Conservation (phyloP, 169 alveolate genomes). For the Cryptosporidium felis region DNA sequence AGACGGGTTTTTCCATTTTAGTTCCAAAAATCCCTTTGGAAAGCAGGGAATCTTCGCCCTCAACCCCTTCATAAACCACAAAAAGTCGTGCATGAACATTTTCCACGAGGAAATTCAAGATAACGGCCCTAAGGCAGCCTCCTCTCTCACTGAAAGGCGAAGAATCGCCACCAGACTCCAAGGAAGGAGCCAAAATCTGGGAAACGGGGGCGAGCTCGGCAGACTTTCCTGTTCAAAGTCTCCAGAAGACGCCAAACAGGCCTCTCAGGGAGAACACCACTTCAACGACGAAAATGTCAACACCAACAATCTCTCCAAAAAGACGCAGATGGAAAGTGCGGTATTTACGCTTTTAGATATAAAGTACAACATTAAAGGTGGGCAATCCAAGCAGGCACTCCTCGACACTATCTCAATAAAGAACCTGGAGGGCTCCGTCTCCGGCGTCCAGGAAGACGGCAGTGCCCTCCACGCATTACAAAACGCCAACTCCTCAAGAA, state of each 20-base stretch:
- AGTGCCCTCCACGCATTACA: too few species aligned
- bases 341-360: conserved; percentile 35
- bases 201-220: not conserved
- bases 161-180: conserved; percentile 40
- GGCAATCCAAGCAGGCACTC: not conserved
- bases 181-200: conserved; percentile 1
- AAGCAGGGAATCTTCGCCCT: too few species aligned
- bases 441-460: too few species aligned
- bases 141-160: not conserved
- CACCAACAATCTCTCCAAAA: not conserved
- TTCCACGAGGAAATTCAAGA: conserved; percentile 8
- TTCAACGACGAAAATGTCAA: not conserved
- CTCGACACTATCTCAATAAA: too few species aligned
- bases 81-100: conserved; percentile 12
- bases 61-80: conserved; percentile 15
- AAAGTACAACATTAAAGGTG: conserved; percentile 8
- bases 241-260: too few species aligned
- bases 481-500: too few species aligned
- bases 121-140: not conserved
- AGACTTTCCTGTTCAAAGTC: not conserved
- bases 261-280: too few species aligned
- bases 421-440: too few species aligned
- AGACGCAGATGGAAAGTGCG: conserved; percentile 13
- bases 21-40: not conserved
- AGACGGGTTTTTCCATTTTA: conserved; percentile 37